phyloP scores from a whole-genome alignment of 768 basidiomycete species.

The Collybia sordida region DNA sequence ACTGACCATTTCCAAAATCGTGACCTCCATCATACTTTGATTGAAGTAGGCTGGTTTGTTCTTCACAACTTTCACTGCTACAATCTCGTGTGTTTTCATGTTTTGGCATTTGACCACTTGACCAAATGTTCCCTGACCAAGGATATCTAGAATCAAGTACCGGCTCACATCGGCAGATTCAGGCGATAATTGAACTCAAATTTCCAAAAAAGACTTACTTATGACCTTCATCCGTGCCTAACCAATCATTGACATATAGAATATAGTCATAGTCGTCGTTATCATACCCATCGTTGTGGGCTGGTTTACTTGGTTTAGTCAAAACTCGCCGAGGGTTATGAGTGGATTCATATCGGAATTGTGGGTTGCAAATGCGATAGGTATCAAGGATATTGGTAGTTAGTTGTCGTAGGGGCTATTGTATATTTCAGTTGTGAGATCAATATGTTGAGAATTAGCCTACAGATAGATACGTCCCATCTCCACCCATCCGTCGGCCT shows the following conservation, averaged over 20 bases:
- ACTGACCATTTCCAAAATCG: conserved; percentile 91
- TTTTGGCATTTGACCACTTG: conserved; percentile 99
- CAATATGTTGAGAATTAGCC: conserved; percentile 25
- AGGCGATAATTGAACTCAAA: conserved; percentile 11
- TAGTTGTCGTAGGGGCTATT: conserved; percentile 60
- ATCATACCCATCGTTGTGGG: conserved; percentile 95
- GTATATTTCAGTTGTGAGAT: conserved; percentile 7
- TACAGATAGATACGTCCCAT: conserved; percentile 80
- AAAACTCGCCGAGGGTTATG: conserved; percentile 96
- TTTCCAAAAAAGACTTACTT: conserved; percentile 55
- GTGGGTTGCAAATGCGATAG: conserved; percentile 91
- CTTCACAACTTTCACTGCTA: conserved; percentile 99
- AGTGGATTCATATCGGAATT: conserved; percentile 91
- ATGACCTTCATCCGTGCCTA: conserved; percentile 92
- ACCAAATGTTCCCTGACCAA: conserved; percentile 98
- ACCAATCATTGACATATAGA: conserved; percentile 97
- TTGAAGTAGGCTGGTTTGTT: conserved; percentile 99
- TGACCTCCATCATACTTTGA: conserved; percentile 99
- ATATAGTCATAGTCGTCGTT: conserved; percentile 99
- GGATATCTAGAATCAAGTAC: conserved; percentile 95
- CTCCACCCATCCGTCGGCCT: conserved; percentile 76
- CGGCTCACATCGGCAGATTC: conserved; percentile 33
- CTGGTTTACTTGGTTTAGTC: conserved; percentile 95
- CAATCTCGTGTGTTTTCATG: conserved; percentile 98
- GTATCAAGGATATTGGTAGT: conserved; percentile 89